Base-by-base conservation (phyloP, 169 alveolate genomes). In the Eimeria necatrix region DNA sequence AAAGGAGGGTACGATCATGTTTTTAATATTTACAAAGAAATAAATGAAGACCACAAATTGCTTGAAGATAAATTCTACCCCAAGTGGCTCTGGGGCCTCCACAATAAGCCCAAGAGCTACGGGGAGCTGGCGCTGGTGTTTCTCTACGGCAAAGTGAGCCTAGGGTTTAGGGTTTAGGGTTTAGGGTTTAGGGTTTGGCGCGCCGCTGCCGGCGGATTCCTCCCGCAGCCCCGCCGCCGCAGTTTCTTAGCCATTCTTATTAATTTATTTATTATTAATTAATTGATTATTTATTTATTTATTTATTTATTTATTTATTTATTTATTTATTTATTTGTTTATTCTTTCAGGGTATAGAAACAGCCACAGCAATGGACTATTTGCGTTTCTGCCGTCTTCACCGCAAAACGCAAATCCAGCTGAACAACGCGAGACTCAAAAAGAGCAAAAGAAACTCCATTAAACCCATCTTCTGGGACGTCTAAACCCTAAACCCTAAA, bases 391-490 rank as follows among this genome's bases (percentile, higher is more conserved):
- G 71, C 51, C 84, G 94, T 10, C 71, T 70, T 22, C 94, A 88
- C 59, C 70, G 80, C 74, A 88, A 88, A 73, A 88, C 51, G 26
- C 53, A 61, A 5, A 88, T 88, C 73, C 46, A 88, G 81, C 94
- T 88, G 71, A 88, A 88, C 86, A 88, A 88, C 94, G 20, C 53
- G 94, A 70, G 94, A 22, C 74, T 88, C 26, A 88, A 88, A 59
- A 64, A 70, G 41, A 9, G 76, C 41, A 88, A 70, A 24, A 70
- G 94, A 12, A 88, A 70, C 59, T 70, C 85, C n/a, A 60, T 88
- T n/a, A 88, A 88, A 59, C 94, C 94, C 48, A 70, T 88, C 4
- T 88, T 70, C 73, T 88, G 86, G 85, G 94, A 88, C 84, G 86
- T 70, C 32, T 88, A 46, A 81, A 32, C 41, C 41, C 41, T 32